Evolutionary conservation across 768 basidiomycete genomes (phyloP).

Genomic region (Rhodotorula diobovata): DNA sequence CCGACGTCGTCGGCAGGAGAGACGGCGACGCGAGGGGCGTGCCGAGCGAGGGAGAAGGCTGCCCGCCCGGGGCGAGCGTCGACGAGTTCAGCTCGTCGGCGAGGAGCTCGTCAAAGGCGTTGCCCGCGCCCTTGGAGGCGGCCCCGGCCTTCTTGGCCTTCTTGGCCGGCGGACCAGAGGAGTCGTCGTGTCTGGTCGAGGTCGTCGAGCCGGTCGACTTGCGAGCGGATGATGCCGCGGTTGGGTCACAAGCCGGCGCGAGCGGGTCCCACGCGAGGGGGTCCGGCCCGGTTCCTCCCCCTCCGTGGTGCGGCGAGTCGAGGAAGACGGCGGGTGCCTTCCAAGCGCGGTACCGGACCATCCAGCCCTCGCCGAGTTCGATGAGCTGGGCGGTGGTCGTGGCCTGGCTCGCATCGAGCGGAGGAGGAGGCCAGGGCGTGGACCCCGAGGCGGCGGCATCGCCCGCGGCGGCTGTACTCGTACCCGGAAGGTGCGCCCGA

Average conservation of each 20-base stretch:
- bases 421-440: not conserved
- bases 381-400: conserved; percentile 4
- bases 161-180: not conserved
- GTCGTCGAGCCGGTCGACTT: not conserved
- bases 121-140: not conserved
- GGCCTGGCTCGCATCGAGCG: not conserved
- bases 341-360: conserved; percentile 23
- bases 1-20: not conserved
- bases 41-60: not conserved
- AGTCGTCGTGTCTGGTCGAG: not conserved
- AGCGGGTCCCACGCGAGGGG: conserved; percentile 13
- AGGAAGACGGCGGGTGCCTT: conserved; percentile 13
- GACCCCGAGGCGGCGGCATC: not conserved
- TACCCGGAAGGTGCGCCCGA: not conserved
- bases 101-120: conserved; percentile 26
- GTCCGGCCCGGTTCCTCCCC: not conserved
- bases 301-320: not conserved
- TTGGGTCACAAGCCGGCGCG: not conserved
- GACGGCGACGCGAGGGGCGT: conserved; percentile 3
- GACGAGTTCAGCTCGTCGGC: conserved; percentile 6
- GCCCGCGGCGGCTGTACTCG: not conserved
- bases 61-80: not conserved
- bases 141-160: conserved; percentile 3
- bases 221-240: not conserved
- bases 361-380: conserved; percentile 28